A percentile compares a stretch with the other conserved stretches of the same genome.
These are phyloP conservation scores for Solidago caesia DNA, from an alignment of 129 eudicot species.

Conservation along the genomic window DNA sequence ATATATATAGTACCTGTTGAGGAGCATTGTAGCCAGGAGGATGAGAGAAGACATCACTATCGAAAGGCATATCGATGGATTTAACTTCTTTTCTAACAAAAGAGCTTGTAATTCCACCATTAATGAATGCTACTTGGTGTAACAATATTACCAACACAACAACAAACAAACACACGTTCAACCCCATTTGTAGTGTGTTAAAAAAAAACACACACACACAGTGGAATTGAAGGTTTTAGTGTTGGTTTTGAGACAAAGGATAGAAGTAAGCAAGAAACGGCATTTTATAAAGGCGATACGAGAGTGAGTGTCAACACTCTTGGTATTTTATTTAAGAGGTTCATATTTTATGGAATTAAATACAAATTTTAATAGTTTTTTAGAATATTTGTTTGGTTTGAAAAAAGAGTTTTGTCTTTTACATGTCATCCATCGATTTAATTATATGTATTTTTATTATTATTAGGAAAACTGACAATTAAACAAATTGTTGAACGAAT, in stretches of 20 bases:
- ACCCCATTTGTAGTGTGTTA: constrained; percentile 12
- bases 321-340: constrained; percentile 28
- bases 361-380: not conserved
- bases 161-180: constrained; percentile 10
- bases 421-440: constrained; percentile 17
- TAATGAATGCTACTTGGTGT: constrained; percentile 30
- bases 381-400: constrained; percentile 21
- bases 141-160: not conserved
- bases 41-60: constrained; percentile 63
- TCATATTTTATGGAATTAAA: constrained; percentile 12
- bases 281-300: constrained; percentile 10
- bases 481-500: not conserved
- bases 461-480: no score
- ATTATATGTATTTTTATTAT: not conserved
- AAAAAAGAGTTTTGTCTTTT: constrained; percentile 18
- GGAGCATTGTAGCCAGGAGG: constrained; percentile 94
- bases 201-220: not conserved
- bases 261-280: not conserved
- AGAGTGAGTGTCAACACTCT: constrained; percentile 28
- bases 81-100: constrained; percentile 53
- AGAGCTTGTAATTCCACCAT: constrained; percentile 65
- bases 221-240: not conserved
- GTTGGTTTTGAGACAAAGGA: constrained; percentile 24
- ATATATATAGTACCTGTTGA: constrained; percentile 61
- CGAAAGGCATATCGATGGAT: constrained; percentile 68